Evolutionary conservation across 1,284 basidiomycete species (phyloP), one percentile per base, ranked within the genome.

Genomic region (Boletus holoroseus): DNA sequence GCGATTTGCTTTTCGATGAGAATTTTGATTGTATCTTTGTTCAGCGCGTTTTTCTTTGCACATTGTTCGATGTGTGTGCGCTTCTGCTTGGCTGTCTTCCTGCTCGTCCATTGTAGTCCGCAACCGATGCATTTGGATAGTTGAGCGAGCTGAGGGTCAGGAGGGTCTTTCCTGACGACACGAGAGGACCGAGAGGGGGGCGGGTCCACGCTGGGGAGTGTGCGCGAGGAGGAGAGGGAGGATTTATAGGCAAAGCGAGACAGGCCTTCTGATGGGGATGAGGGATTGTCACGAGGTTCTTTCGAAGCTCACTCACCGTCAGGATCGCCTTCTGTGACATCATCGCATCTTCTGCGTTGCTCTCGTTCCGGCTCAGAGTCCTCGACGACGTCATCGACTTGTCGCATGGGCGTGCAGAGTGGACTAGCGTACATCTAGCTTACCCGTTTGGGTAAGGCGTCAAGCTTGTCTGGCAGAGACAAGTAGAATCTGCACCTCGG

Each of bases 91-190:
- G 70, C 68, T 6, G 76, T 76, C 63, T 91, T 91, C 45, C 77
- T 72, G 7, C 76, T 67, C 2, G 85, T 88, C 88, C 88, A 91
- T 0, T 67, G 64, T 9, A 76, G 62, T 34, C 80, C 76, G 59
- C 88, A 91, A 41, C 76, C 74, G 39, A 88, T 73, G 57, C 88
- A 91, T 57, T 72, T 79, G 11, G 68, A 62, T 1, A 90, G 61
- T 16, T 61, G 72, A 2, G 62, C 62, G 11, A 88, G 62, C 22
- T 82, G 71, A 1, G 64, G 69, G 9, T 56, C 59, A 1, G 62
- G 53, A 27, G 24, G 28, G 28, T 39, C 41, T 36, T 42, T 57
- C 16, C 15, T 48, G 26, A 11, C 7, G 22, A 12, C 32, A 1
- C 15, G 3, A 4, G 31, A 11, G 7, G 45, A 36, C 12, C 44